Evolutionary conservation across 2,329 filamentous ascomycete species (phyloP).

Genomic region (Berkeleyomyces rouxiae): DNA sequence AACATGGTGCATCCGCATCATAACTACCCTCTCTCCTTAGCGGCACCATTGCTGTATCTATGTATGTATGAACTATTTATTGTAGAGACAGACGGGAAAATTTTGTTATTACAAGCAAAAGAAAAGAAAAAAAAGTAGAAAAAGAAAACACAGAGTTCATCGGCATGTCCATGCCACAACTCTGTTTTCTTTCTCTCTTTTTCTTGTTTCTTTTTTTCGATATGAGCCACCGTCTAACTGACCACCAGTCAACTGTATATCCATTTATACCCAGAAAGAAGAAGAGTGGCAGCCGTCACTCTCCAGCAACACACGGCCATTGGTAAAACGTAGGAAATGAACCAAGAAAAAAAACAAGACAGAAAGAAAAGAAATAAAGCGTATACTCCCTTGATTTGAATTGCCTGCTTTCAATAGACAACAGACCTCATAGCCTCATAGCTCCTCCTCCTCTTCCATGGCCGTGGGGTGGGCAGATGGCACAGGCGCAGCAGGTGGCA

Average conservation of each 20-base stretch:
- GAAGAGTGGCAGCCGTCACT: background rate
- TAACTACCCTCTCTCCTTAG: too few species aligned
- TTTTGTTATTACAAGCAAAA: background rate
- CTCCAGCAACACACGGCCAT: background rate
- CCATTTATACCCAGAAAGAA: background rate
- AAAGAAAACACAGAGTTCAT: constrained; percentile 1
- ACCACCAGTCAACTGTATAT: background rate
- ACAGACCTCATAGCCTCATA: background rate
- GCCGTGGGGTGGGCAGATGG: background rate
- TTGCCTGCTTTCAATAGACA: background rate
- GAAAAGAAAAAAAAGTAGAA: constrained; percentile 1
- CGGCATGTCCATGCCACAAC: constrained; percentile 7
- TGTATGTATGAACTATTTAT: too few species aligned
- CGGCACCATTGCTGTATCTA: too few species aligned
- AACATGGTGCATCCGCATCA: too few species aligned
- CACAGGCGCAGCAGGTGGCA: constrained; percentile 6
- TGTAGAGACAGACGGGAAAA: too few species aligned
- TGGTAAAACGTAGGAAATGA: constrained; percentile 4
- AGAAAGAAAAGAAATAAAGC: background rate
- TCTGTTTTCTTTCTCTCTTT: constrained; percentile 7
- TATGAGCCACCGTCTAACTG: too few species aligned
- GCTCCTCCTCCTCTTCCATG: constrained; percentile 15
- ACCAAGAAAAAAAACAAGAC: background rate
- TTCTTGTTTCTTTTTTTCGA: too few species aligned
- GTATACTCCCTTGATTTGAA: constrained; percentile 2